A percentile compares a stretch with the other conserved stretches of the same genome.
Evolutionary conservation across 371 early-diverging fungal genomes (phyloP).

Genomic region (Enteropsectra breve): DNA sequence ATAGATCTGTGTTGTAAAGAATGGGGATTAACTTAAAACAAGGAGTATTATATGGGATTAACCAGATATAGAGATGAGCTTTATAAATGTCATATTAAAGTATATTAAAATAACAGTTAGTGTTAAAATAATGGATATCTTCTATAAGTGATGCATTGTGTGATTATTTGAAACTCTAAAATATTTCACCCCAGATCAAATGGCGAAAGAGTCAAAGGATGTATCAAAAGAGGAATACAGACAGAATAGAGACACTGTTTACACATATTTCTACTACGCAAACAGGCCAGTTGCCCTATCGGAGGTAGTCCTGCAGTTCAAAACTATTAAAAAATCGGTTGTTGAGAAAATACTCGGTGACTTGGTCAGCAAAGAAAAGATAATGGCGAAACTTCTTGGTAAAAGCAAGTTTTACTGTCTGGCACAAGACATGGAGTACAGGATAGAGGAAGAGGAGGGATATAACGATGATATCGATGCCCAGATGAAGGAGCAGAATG

Average conservation of each 20-base stretch:
- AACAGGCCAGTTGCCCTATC: constrained; percentile 24
- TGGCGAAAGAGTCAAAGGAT: background rate
- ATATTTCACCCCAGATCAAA: too few species aligned
- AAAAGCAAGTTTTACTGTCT: constrained; percentile 40
- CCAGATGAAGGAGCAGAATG: background rate
- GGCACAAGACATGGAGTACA: constrained; percentile 26
- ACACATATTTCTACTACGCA: constrained; percentile 27
- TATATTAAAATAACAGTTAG: too few species aligned
- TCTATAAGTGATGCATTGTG: too few species aligned
- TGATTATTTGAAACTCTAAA: too few species aligned
- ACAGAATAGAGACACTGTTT: constrained; percentile 11
- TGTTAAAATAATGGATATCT: too few species aligned
- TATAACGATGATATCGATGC: constrained; percentile 14
- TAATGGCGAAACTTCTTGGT: constrained; percentile 28
- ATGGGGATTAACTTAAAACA: too few species aligned
- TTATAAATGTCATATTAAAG: too few species aligned
- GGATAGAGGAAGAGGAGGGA: background rate
- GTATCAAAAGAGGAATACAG: constrained; percentile 13
- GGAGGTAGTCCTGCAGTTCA: constrained; percentile 27
- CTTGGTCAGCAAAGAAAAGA: constrained; percentile 19
- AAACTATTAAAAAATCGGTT: constrained; percentile 1
- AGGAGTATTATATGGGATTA: too few species aligned
- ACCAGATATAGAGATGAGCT: too few species aligned
- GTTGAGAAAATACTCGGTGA: constrained; percentile 29
- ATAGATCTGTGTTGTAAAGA: too few species aligned